A percentile compares a stretch with the other conserved stretches of the same genome.
Evolutionary conservation across 176 grass and related monocot genomes (phyloP).

Genomic region (Triticum timopheevii): DNA sequence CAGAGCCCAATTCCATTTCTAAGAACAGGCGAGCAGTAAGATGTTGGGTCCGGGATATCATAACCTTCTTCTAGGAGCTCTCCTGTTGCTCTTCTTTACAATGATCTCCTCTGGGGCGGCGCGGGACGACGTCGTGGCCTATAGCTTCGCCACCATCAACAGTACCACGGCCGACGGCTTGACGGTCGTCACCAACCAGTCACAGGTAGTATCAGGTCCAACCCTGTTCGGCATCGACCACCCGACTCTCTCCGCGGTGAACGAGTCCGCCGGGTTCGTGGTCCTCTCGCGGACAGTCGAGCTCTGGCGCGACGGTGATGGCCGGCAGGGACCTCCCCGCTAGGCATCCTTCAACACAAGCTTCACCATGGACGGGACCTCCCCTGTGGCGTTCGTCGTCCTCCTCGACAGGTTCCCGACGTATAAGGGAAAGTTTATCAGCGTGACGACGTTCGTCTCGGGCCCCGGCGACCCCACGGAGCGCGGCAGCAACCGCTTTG

Average conservation of each 20-base stretch:
- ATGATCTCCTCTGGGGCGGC: background rate
- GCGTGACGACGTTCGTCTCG: too few species aligned
- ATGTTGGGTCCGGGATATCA: background rate
- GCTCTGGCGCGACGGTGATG: background rate
- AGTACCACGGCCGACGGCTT: background rate
- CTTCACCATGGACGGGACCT: background rate
- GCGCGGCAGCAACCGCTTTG: background rate
- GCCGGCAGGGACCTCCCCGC: background rate
- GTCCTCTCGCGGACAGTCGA: background rate
- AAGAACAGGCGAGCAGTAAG: background rate
- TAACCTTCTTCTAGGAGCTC: background rate
- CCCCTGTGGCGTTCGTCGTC: background rate
- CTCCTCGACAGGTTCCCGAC: conserved; percentile 7
- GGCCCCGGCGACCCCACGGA: background rate
- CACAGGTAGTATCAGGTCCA: background rate
- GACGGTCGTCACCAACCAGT: background rate
- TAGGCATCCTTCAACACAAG: conserved; percentile 17
- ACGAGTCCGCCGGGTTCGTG: background rate
- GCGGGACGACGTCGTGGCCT: background rate
- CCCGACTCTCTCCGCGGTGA: background rate
- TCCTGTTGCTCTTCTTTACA: background rate
- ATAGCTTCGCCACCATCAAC: background rate
- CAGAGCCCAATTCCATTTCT: background rate
- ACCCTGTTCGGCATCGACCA: background rate
- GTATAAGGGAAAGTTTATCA: background rate